Evolutionary conservation across 1,284 basidiomycete species (phyloP).

Genomic region (Entoloma clypeatum): DNA sequence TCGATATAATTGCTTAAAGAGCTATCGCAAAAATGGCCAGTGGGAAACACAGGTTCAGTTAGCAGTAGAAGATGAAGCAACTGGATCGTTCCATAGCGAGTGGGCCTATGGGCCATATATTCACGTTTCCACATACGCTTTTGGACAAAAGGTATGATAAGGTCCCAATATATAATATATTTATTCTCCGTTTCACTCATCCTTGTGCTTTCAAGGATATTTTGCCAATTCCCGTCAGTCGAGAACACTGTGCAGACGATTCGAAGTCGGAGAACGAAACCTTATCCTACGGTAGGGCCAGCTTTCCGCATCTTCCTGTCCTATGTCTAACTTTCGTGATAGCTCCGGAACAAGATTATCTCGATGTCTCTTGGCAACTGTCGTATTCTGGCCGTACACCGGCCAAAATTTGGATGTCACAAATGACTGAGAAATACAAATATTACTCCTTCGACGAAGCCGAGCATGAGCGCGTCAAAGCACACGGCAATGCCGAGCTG

Average conservation of each 20-base stretch:
- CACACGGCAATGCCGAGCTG: slow-evolving; percentile 20
- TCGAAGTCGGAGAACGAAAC: slow-evolving; percentile 2
- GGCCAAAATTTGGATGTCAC: slow-evolving; percentile 16
- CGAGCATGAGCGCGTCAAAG: slow-evolving; percentile 15
- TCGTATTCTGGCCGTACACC: slow-evolving; percentile 23
- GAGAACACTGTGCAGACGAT: slow-evolving; percentile 18
- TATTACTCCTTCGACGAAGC: slow-evolving; percentile 19
- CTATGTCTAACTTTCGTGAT: too few species aligned
- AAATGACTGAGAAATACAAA: slow-evolving; percentile 1
- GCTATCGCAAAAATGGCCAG: too few species aligned
- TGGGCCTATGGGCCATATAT: too few species aligned
- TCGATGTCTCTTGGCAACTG: slow-evolving; percentile 29
- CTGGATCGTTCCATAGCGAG: too few species aligned
- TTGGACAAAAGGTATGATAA: slow-evolving; percentile 26
- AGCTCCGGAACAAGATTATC: slow-evolving; percentile 17
- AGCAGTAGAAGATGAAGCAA: too few species aligned
- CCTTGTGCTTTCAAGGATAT: slow-evolving; percentile 23
- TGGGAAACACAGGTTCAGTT: too few species aligned
- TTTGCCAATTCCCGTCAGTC: slow-evolving; percentile 25
- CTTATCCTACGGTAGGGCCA: not conserved
- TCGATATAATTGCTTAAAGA: too few species aligned
- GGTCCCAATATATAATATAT: not conserved
- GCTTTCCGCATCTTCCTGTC: too few species aligned
- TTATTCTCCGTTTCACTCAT: not conserved
- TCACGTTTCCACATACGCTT: too few species aligned